Evolutionary conservation across 2,329 filamentous ascomycete species (phyloP).

Genomic region (Calycina herbarum): DNA sequence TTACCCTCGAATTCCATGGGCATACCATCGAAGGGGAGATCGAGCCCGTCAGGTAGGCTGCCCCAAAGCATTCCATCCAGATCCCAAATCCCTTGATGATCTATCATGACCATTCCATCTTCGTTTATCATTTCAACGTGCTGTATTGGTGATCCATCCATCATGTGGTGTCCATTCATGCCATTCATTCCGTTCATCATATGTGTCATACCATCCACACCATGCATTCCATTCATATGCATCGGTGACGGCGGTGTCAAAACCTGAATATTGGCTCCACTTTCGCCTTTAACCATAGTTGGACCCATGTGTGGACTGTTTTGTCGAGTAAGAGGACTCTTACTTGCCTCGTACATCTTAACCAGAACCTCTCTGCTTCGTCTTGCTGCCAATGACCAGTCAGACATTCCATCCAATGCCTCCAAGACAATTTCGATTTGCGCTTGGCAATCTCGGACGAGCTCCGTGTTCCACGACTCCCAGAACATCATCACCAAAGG

Average conservation of each 20-base stretch:
- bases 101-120: constrained; percentile 53
- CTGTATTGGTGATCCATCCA: constrained; percentile 40
- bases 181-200: constrained; percentile 24
- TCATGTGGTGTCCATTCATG: constrained; percentile 23
- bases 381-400: constrained; percentile 64
- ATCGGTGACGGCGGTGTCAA: constrained; percentile 19
- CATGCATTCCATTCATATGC: constrained; percentile 35
- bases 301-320: constrained; percentile 36
- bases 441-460: constrained; percentile 48
- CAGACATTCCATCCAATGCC: constrained; percentile 62
- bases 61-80: constrained; percentile 58
- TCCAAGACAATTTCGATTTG: constrained; percentile 60
- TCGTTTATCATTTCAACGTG: constrained; percentile 49
- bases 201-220: constrained; percentile 34
- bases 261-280: constrained; percentile 18
- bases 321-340: constrained; percentile 30
- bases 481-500: constrained; percentile 74
- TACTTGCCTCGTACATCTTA: constrained; percentile 60
- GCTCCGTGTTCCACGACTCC: constrained; percentile 47
- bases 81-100: constrained; percentile 57
- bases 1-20: constrained; percentile 31
- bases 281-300: constrained; percentile 35
- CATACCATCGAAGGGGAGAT: constrained; percentile 37
- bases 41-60: constrained; percentile 42
- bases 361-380: constrained; percentile 63